phyloP scores from a whole-genome alignment of 2,329 filamentous ascomycete species.

The Neofusicoccum parvum region DNA sequence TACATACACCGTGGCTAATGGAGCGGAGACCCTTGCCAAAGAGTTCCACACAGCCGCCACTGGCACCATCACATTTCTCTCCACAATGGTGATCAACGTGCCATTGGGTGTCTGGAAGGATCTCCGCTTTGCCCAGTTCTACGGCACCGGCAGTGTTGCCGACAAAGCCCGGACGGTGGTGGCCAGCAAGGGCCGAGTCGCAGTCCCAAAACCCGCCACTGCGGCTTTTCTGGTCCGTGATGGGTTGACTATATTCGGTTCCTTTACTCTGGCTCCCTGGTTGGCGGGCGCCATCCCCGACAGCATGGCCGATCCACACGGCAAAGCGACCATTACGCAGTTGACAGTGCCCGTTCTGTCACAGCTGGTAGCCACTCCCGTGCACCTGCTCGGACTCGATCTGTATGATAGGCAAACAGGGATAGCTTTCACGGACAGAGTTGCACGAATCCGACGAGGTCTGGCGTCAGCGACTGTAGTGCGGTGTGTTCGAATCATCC shows the following conservation, averaged over 20 bases:
- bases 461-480: conserved; percentile 29
- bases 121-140: conserved; percentile 33
- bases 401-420: conserved; percentile 26
- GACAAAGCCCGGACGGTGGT: neutral
- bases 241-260: conserved; percentile 35
- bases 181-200: no score
- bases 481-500: conserved; percentile 33
- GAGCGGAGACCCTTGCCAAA: conserved; percentile 27
- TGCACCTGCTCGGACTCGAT: conserved; percentile 33
- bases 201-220: conserved; percentile 24
- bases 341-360: conserved; percentile 33
- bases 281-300: conserved; percentile 28
- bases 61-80: conserved; percentile 30
- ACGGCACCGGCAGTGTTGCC: conserved; percentile 23
- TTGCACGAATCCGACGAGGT: conserved; percentile 25
- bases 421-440: conserved; percentile 4
- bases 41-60: conserved; percentile 23
- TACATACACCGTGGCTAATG: conserved; percentile 33
- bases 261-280: conserved; percentile 32
- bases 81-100: conserved; percentile 32
- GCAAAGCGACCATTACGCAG: conserved; percentile 30
- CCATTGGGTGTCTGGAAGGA: conserved; percentile 34
- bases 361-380: conserved; percentile 32
- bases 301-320: conserved; percentile 24
- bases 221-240: conserved; percentile 34